phyloP scores from a whole-genome alignment of 1,139 yeast genomes.

The Hyphopichia pseudoburtonii region DNA sequence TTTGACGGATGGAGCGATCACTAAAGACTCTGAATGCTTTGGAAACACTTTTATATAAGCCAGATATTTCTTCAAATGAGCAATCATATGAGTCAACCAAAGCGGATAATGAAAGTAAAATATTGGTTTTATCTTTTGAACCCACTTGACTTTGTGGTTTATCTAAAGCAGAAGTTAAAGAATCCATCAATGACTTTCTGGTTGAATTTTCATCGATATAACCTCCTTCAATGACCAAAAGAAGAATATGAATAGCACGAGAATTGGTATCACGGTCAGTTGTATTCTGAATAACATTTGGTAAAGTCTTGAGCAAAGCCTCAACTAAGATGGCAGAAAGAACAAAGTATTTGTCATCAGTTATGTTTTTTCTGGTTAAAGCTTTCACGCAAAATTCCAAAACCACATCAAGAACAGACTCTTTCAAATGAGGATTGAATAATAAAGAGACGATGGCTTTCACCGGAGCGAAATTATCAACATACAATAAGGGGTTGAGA shows the following conservation, averaged over 20 bases:
- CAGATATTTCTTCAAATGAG: slow-evolving; percentile 50
- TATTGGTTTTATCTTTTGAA: slow-evolving; percentile 53
- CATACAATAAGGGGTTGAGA: slow-evolving; percentile 53
- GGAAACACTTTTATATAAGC: slow-evolving; percentile 57
- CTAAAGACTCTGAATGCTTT: slow-evolving; percentile 57
- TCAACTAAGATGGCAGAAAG: slow-evolving; percentile 57
- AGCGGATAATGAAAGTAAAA: slow-evolving; percentile 57
- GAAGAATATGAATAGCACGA: slow-evolving; percentile 51
- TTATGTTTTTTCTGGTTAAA: slow-evolving; percentile 34
- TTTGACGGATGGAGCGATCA: slow-evolving; percentile 60
- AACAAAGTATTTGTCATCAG: slow-evolving; percentile 46
- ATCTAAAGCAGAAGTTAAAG: slow-evolving; percentile 63
- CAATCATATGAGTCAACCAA: slow-evolving; percentile 56
- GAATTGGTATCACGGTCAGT: slow-evolving; percentile 52
- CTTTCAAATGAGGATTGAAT: slow-evolving; percentile 60
- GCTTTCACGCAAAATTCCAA: slow-evolving; percentile 55
- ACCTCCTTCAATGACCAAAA: slow-evolving; percentile 59
- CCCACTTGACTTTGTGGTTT: slow-evolving; percentile 60
- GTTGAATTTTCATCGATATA: slow-evolving; percentile 60
- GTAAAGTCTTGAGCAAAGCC: slow-evolving; percentile 52
- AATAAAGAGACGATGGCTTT: slow-evolving; percentile 57
- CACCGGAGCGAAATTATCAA: slow-evolving; percentile 57
- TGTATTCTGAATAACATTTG: slow-evolving; percentile 45
- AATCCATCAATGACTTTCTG: slow-evolving; percentile 52
- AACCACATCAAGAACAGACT: slow-evolving; percentile 57